phyloP scores from a whole-genome alignment of 1,139 yeast genomes.

The Nadsonia starkeyi-henricii region DNA sequence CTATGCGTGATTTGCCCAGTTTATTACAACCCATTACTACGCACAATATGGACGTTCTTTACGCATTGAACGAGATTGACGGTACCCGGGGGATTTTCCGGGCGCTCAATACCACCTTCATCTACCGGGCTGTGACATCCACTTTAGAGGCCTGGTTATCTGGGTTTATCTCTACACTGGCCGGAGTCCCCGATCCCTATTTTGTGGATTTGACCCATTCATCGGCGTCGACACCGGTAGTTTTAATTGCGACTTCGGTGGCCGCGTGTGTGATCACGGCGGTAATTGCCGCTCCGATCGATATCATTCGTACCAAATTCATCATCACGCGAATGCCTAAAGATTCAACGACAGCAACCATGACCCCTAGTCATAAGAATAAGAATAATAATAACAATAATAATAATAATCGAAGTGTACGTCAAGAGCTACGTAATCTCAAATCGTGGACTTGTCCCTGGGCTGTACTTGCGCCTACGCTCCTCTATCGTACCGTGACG shows the following conservation, averaged over 20 bases:
- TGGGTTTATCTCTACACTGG: slow-evolving; percentile 67
- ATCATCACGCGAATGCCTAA: slow-evolving; percentile 27
- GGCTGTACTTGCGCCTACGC: slow-evolving; percentile 37
- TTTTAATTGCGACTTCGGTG: slow-evolving; percentile 53
- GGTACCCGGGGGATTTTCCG: slow-evolving; percentile 79
- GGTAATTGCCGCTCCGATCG: slow-evolving; percentile 67
- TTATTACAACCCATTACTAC: slow-evolving; percentile 46
- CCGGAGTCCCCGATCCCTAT: slow-evolving; percentile 84
- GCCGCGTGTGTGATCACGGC: slow-evolving; percentile 65
- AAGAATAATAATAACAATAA: too few relatives aligned
- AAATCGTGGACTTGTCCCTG: slow-evolving; percentile 43
- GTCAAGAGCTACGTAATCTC: slow-evolving; percentile 25
- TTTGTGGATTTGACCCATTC: slow-evolving; percentile 74
- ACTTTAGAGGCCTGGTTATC: slow-evolving; percentile 88
- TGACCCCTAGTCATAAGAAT: too few relatives aligned
- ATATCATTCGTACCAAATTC: slow-evolving; percentile 62
- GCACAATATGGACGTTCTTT: slow-evolving; percentile 57
- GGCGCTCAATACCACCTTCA: slow-evolving; percentile 75
- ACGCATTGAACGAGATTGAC: slow-evolving; percentile 56
- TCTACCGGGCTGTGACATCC: slow-evolving; percentile 58
- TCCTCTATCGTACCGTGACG: slow-evolving; percentile 48
- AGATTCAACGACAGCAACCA: slow-evolving; percentile 31
- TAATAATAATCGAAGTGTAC: slow-evolving; percentile 23
- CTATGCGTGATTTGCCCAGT: neutral
- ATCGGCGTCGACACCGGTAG: slow-evolving; percentile 62